phyloP scores from a whole-genome alignment of 805 yeast genomes.

The Wickerhamiella australiensis region DNA sequence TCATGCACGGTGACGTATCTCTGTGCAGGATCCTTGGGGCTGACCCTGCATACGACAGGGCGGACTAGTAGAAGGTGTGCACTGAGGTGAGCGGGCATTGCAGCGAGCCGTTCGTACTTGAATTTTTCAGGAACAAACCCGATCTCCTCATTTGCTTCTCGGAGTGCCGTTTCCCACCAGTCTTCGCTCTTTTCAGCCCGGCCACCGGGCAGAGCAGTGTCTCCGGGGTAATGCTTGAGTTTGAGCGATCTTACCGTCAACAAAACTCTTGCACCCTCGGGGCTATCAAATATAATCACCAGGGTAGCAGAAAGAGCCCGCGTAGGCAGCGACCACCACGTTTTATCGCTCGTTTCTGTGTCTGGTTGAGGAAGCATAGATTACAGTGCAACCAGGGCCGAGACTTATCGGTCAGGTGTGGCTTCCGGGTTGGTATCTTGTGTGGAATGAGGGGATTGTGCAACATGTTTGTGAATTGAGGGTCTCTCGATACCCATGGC shows the following conservation, averaged over 20 bases:
- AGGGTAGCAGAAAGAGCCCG: constrained; percentile 10
- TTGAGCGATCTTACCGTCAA: constrained; percentile 11
- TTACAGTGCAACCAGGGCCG: neutral
- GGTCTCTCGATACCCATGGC: too few relatives aligned
- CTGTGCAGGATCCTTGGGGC: constrained; percentile 1
- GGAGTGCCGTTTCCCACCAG: constrained; percentile 14
- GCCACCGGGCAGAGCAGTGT: constrained; percentile 14
- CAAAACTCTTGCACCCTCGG: constrained; percentile 7
- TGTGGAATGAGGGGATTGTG: too few relatives aligned
- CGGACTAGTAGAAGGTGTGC: constrained; percentile 11
- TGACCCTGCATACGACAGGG: constrained; percentile 9
- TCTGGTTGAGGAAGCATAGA: neutral
- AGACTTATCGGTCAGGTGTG: too few relatives aligned
- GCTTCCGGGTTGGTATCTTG: too few relatives aligned
- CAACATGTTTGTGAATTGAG: too few relatives aligned
- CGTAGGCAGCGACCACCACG: constrained; percentile 9
- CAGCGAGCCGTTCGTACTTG: neutral
- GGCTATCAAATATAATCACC: constrained; percentile 11
- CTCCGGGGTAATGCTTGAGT: constrained; percentile 12
- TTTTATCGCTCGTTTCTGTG: constrained; percentile 5
- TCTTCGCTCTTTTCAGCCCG: constrained; percentile 12
- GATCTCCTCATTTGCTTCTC: constrained; percentile 12
- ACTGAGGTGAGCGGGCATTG: constrained; percentile 14
- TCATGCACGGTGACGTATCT: constrained; percentile 11
- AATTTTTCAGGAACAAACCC: constrained; percentile 11